Evolutionary conservation across 1,139 yeast species (phyloP).

Genomic region (Tardiomyces depauwii): DNA sequence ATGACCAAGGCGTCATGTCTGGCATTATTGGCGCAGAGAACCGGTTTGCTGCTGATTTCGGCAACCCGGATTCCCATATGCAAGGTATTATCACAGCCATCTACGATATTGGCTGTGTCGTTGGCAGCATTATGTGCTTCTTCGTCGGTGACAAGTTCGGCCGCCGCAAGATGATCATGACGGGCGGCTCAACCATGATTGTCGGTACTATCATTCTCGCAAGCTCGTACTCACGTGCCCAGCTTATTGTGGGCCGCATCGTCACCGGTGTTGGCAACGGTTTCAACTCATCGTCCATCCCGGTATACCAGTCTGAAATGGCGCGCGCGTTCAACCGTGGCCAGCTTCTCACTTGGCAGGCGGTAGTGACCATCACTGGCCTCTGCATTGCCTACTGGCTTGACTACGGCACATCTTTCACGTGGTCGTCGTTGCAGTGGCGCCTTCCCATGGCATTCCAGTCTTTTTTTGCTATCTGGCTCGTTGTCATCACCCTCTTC

Average conservation of each 20-base stretch:
- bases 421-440: neutral
- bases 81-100: slow-evolving; percentile 62
- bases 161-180: neutral
- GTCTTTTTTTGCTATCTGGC: slow-evolving; percentile 45
- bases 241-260: slow-evolving; percentile 36
- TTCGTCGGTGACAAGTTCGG: neutral
- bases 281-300: slow-evolving; percentile 48
- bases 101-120: slow-evolving; percentile 68
- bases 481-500: slow-evolving; percentile 38
- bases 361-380: slow-evolving; percentile 46
- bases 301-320: slow-evolving; percentile 56
- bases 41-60: neutral
- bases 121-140: slow-evolving; percentile 29
- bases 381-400: slow-evolving; percentile 26
- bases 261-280: slow-evolving; percentile 56
- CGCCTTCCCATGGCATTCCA: slow-evolving; percentile 24
- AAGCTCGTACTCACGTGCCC: slow-evolving; percentile 5
- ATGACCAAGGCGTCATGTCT: slow-evolving; percentile 36
- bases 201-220: slow-evolving; percentile 7
- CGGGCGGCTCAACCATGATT: neutral
- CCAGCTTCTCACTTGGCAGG: slow-evolving; percentile 47
- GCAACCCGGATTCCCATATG: slow-evolving; percentile 16
- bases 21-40: neutral
- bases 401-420: slow-evolving; percentile 17
- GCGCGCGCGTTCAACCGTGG: slow-evolving; percentile 48